Conservation (phyloP, 768 basidiomycete genomes). For the Suillus hirtellus region DNA sequence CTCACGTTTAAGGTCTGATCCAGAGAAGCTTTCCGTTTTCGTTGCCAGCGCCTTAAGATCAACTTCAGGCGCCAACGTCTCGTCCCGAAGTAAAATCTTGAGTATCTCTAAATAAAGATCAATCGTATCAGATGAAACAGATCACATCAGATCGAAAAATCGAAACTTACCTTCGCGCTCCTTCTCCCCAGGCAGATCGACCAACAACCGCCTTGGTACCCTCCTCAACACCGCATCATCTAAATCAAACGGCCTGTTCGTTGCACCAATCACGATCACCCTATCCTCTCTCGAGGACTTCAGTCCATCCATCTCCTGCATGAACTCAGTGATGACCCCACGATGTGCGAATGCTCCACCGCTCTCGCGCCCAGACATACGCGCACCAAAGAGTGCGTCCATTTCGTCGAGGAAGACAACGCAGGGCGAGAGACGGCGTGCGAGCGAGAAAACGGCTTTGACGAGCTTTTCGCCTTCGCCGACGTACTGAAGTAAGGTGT, state of each 20-base stretch:
- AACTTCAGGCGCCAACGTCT: conserved; percentile 64
- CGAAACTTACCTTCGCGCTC: conserved; percentile 73
- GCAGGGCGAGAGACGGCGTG: conserved; percentile 83
- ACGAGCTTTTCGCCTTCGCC: conserved; percentile 92
- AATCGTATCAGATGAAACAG: conserved; percentile 10
- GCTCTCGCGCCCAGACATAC: conserved; percentile 72
- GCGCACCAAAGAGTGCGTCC: conserved; percentile 88
- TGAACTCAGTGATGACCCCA: conserved; percentile 88
- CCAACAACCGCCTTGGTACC: conserved; percentile 80
- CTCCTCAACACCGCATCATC: conserved; percentile 92
- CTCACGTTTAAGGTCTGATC: conserved; percentile 93
- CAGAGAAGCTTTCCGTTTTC: conserved; percentile 85
- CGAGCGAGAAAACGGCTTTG: conserved; percentile 84
- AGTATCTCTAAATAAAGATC: conserved; percentile 64
- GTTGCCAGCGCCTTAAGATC: conserved; percentile 60
- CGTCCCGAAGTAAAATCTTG: conserved; percentile 83
- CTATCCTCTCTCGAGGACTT: conserved; percentile 76
- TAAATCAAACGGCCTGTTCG: conserved; percentile 87
- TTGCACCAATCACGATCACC: conserved; percentile 91
- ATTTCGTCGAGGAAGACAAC: conserved; percentile 96
- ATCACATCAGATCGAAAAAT: background rate
- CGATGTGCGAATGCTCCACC: conserved; percentile 83
- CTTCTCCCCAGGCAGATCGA: conserved; percentile 85
- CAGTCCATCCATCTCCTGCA: conserved; percentile 97
- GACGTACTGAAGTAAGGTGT: conserved; percentile 57